These are phyloP conservation scores for Acmispon strigosus DNA, from an alignment of 306 rosid genomes.

Conservation along the genomic window DNA sequence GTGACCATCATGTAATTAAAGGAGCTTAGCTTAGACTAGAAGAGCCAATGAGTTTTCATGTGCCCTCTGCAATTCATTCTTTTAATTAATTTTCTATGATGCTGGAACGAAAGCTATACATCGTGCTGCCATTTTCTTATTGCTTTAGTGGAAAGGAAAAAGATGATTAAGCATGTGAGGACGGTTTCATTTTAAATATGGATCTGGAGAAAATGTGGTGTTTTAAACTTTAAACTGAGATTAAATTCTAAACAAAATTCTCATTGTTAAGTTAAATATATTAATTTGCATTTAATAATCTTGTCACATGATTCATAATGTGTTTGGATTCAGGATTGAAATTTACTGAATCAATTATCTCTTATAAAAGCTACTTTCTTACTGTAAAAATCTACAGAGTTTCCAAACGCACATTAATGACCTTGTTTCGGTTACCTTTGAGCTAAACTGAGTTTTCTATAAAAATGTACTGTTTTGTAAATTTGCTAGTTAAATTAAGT, in stretches of 20 bases:
- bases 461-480: too few species aligned
- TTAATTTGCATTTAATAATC: neutral
- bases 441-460: too few species aligned
- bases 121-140: neutral
- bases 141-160: neutral
- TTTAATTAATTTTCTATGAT: neutral
- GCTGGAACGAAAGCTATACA: neutral
- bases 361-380: too few species aligned
- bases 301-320: neutral
- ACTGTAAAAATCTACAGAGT: too few species aligned
- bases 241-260: too few species aligned
- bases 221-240: neutral
- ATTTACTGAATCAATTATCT: too few species aligned
- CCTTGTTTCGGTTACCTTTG: too few species aligned
- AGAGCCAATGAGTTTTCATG: constrained; percentile 15
- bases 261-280: too few species aligned
- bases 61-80: constrained; percentile 6
- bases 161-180: constrained; percentile 15
- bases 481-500: too few species aligned
- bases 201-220: neutral
- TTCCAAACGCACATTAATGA: too few species aligned
- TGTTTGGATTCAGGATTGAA: too few species aligned
- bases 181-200: neutral
- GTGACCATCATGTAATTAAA: neutral
- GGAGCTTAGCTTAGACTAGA: neutral